A percentile compares a stretch with the other conserved stretches of the same genome.
Conservation (phyloP, 805 yeast genomes). For the Pichia kluyveri region DNA sequence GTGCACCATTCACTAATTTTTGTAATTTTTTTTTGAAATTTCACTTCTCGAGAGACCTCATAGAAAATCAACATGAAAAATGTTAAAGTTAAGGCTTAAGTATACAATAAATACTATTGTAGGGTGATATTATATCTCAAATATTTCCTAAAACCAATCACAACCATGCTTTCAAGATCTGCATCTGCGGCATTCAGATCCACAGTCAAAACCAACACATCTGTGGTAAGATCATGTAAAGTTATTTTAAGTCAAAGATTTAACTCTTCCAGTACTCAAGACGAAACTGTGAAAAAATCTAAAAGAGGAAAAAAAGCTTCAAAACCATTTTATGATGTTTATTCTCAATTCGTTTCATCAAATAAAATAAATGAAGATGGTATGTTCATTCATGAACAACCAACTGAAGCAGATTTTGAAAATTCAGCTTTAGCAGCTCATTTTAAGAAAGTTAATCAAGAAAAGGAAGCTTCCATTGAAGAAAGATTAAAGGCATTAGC, state of each 20-base stretch:
- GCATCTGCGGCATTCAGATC: constrained; percentile 1
- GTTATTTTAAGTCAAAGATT: background rate
- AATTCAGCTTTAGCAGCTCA: constrained; percentile 16
- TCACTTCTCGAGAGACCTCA: background rate
- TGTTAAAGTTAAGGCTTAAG: too few species aligned
- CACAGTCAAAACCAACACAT: background rate
- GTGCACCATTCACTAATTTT: background rate
- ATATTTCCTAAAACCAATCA: background rate
- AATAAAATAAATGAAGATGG: constrained; percentile 19
- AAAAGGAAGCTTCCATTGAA: constrained; percentile 18
- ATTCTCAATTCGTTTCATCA: constrained; percentile 6
- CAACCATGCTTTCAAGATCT: constrained; percentile 9
- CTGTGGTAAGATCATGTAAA: background rate
- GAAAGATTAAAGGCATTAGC: constrained; percentile 19
- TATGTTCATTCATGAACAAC: constrained; percentile 12
- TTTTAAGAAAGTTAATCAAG: constrained; percentile 11
- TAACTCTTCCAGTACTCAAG: constrained; percentile 1
- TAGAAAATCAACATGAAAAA: too few species aligned
- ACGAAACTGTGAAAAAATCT: background rate
- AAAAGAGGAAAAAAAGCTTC: background rate
- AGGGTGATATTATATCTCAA: too few species aligned
- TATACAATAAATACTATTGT: too few species aligned
- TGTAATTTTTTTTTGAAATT: background rate
- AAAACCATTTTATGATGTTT: constrained; percentile 8
- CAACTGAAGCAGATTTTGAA: constrained; percentile 16